Conservation (phyloP, 73 alveolate species). For the Uronychia setigera region DNA sequence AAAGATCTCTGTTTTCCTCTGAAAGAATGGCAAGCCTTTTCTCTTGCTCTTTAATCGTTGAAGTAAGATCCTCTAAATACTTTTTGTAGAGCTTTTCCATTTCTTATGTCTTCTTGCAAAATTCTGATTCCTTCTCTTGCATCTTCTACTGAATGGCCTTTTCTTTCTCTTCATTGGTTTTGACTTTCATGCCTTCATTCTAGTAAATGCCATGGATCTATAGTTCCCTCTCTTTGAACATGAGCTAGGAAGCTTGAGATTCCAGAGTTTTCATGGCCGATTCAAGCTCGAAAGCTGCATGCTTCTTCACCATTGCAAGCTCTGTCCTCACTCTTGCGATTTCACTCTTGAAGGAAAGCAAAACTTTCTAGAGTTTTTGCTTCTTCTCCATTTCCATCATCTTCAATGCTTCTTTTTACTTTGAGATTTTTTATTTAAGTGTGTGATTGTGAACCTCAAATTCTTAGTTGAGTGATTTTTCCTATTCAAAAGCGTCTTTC, state of each 20-base stretch:
- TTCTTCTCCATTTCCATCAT: neutral
- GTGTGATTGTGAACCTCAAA: neutral
- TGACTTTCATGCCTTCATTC: neutral
- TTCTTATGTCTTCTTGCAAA: neutral
- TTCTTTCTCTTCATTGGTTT: neutral
- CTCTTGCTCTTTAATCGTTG: neutral
- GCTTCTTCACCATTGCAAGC: neutral
- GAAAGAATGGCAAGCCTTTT: neutral
- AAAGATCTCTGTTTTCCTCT: neutral
- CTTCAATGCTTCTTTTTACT: neutral
- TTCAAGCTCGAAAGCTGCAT: neutral
- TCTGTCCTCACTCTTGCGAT: neutral
- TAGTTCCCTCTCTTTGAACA: neutral
- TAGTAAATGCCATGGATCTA: neutral
- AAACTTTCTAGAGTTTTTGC: neutral
- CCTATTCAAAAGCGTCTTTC: neutral
- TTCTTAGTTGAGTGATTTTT: neutral
- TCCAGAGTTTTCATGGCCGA: neutral
- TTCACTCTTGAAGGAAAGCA: neutral
- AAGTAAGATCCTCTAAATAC: neutral
- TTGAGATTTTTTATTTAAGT: neutral
- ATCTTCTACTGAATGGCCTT: neutral
- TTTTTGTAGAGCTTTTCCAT: neutral
- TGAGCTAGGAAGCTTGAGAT: neutral
- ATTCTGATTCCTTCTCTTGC: neutral